Conservation (phyloP, 768 basidiomycete genomes). For the Lactarius tabidus region DNA sequence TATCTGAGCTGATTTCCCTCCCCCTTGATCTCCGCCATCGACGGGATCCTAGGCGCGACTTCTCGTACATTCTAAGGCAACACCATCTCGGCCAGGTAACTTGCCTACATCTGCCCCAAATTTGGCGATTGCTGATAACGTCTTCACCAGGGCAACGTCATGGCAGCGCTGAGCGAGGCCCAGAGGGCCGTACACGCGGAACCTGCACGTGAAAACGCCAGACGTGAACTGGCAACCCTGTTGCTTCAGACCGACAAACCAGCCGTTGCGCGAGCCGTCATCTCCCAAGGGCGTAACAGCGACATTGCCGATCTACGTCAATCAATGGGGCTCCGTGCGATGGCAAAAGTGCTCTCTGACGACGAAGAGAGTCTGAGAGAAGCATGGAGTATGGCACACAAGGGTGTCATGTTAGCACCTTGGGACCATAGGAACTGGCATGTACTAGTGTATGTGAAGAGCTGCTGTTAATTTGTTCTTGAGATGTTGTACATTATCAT, state of each 20-base stretch:
- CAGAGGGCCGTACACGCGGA: slow-evolving; percentile 57
- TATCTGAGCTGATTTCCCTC: slow-evolving; percentile 73
- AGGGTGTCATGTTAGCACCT: slow-evolving; percentile 59
- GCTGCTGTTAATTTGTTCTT: background rate
- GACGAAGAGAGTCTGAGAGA: slow-evolving; percentile 24
- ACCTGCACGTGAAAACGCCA: slow-evolving; percentile 47
- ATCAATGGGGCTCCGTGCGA: slow-evolving; percentile 48
- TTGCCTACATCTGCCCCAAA: slow-evolving; percentile 14
- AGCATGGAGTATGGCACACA: slow-evolving; percentile 51
- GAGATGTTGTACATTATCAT: background rate
- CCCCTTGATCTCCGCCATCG: slow-evolving; percentile 59
- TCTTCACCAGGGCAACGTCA: slow-evolving; percentile 41
- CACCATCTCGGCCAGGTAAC: slow-evolving; percentile 72
- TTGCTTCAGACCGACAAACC: slow-evolving; percentile 46
- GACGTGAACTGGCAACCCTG: slow-evolving; percentile 53
- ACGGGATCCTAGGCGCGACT: slow-evolving; percentile 67
- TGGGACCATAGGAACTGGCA: slow-evolving; percentile 53
- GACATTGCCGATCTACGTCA: slow-evolving; percentile 37
- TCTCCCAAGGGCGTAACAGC: slow-evolving; percentile 33
- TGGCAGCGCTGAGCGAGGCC: slow-evolving; percentile 32
- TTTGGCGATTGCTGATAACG: background rate
- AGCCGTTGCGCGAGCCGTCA: slow-evolving; percentile 44
- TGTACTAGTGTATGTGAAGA: slow-evolving; percentile 51
- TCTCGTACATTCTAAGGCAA: slow-evolving; percentile 66
- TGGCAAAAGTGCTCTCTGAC: slow-evolving; percentile 34